Evolutionary conservation across 495 filamentous ascomycete genomes (phyloP).

Genomic region (Tuber umbilicatum): DNA sequence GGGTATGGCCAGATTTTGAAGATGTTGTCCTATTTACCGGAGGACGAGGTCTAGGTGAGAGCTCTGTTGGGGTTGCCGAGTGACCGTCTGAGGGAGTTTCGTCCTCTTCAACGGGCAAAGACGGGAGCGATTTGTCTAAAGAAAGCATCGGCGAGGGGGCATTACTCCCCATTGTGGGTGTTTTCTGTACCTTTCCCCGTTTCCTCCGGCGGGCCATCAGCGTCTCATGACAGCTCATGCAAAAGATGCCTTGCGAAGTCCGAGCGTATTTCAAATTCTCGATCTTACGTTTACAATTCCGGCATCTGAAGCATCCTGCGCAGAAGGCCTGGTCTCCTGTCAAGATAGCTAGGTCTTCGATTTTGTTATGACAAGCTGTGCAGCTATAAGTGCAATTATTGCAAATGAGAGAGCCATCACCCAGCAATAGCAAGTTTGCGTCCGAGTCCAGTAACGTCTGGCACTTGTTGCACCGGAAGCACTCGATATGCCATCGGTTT

Average conservation of each 20-base stretch:
- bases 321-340: slow-evolving; percentile 99
- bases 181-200: slow-evolving; percentile 64
- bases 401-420: slow-evolving; percentile 96
- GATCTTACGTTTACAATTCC: slow-evolving; percentile 97
- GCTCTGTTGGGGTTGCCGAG: slow-evolving; percentile 62
- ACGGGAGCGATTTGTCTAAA: slow-evolving; percentile 83
- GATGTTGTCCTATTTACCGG: slow-evolving; percentile 23
- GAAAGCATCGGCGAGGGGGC: slow-evolving; percentile 60
- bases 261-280: slow-evolving; percentile 97
- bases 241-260: slow-evolving; percentile 97
- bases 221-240: slow-evolving; percentile 99
- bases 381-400: slow-evolving; percentile 99
- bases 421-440: slow-evolving; percentile 92
- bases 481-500: slow-evolving; percentile 98
- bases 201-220: slow-evolving; percentile 93
- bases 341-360: slow-evolving; percentile 94
- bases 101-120: slow-evolving; percentile 70
- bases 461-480: slow-evolving; percentile 97
- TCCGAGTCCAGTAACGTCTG: slow-evolving; percentile 93
- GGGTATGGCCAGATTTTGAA: slow-evolving; percentile 33
- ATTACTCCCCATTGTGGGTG: slow-evolving; percentile 49
- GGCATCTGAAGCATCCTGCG: slow-evolving; percentile 90
- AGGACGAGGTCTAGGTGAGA: slow-evolving; percentile 59
- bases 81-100: slow-evolving; percentile 61
- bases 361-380: slow-evolving; percentile 94